phyloP scores from a whole-genome alignment of 768 basidiomycete genomes.

The Punctularia strigosozonata region DNA sequence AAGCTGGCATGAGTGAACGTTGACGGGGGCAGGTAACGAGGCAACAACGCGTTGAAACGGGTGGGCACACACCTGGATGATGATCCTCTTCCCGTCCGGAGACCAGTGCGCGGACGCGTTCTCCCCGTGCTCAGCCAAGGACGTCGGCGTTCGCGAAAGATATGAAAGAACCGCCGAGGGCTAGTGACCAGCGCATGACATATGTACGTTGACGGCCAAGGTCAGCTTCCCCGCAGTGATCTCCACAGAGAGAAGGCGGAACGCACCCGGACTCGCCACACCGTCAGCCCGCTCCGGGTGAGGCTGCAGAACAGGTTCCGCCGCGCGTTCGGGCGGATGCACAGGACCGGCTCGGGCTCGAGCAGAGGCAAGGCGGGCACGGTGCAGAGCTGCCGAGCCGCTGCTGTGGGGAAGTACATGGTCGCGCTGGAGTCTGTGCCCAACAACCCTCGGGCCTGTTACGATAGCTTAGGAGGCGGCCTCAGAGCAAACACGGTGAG shows the following conservation, averaged over 20 bases:
- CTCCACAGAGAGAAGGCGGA: slow-evolving; percentile 1
- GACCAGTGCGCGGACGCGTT: slow-evolving; percentile 73
- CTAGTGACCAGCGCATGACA: slow-evolving; percentile 23
- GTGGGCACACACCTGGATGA: slow-evolving; percentile 71
- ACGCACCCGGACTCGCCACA: slow-evolving; percentile 77
- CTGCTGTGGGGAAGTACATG: slow-evolving; percentile 84
- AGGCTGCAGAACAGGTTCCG: slow-evolving; percentile 72
- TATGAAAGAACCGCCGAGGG: slow-evolving; percentile 63
- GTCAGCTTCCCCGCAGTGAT: background rate
- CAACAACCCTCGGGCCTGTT: too few species aligned
- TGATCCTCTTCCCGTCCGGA: slow-evolving; percentile 65
- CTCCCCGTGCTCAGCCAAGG: slow-evolving; percentile 75
- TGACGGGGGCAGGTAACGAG: background rate
- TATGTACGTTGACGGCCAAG: background rate
- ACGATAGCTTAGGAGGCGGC: too few species aligned
- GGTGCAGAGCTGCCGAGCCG: slow-evolving; percentile 61
- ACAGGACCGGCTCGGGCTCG: slow-evolving; percentile 44
- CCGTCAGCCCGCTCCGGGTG: slow-evolving; percentile 55
- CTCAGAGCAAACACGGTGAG: too few species aligned
- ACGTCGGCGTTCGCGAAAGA: slow-evolving; percentile 64
- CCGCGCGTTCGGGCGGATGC: slow-evolving; percentile 51
- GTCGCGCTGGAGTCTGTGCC: too few species aligned
- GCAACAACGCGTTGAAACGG: background rate
- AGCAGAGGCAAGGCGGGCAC: slow-evolving; percentile 57
- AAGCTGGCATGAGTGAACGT: background rate